Conservation (phyloP, 2,329 filamentous ascomycete species). For the Boeremia exigua region DNA sequence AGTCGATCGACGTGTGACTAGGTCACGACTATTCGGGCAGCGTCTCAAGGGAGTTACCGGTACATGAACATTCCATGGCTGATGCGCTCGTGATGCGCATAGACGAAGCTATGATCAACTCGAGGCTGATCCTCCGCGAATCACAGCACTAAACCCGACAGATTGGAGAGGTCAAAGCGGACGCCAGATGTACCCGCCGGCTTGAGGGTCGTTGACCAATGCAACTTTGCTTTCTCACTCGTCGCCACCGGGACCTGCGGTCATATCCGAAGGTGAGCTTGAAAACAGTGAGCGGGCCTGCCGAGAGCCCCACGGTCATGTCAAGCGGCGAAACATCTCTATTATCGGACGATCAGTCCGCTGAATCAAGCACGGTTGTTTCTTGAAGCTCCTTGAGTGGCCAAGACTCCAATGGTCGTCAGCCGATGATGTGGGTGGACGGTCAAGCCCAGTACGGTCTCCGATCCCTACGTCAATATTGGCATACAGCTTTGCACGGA, state of each 20-base stretch:
- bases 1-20: conserved; percentile 18
- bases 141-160: conserved; percentile 26
- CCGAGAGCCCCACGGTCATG: conserved; percentile 3
- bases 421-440: conserved; percentile 15
- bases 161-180: conserved; percentile 24
- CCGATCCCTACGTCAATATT: conserved; percentile 4
- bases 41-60: conserved; percentile 6
- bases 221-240: conserved; percentile 20
- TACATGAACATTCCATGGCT: conserved; percentile 5
- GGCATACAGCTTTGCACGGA: conserved; percentile 5
- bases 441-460: not conserved
- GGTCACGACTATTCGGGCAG: conserved; percentile 20
- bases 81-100: conserved; percentile 23
- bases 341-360: conserved; percentile 10
- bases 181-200: conserved; percentile 21
- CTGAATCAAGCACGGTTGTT: not conserved
- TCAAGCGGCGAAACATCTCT: conserved; percentile 4
- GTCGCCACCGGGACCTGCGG: conserved; percentile 20
- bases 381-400: not conserved
- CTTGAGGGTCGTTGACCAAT: conserved; percentile 19
- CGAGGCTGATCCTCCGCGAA: conserved; percentile 24
- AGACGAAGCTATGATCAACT: conserved; percentile 30
- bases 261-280: conserved; percentile 23
- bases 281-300: conserved; percentile 4
- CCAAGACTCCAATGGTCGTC: conserved; percentile 6